Conservation (phyloP, 257 asterid species). For the Fraxinus americana region DNA sequence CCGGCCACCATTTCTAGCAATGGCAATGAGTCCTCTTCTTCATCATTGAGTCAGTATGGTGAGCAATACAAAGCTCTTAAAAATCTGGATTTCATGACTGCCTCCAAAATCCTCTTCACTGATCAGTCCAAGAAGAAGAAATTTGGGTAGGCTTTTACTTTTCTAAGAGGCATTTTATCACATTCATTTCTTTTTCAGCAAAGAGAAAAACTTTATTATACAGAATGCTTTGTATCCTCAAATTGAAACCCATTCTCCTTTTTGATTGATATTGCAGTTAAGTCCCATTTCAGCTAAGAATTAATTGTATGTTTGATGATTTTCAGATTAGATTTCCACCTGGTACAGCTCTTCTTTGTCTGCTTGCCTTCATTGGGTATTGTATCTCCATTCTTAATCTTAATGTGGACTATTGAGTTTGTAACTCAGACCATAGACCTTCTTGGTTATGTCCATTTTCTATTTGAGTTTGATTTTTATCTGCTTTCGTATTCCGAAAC, state of each 20-base stretch:
- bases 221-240: background rate
- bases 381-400: conserved; percentile 14
- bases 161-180: background rate
- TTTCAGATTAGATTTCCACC: conserved; percentile 85
- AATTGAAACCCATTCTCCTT: background rate
- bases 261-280: too few relatives aligned
- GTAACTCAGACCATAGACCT: background rate
- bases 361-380: conserved; percentile 97
- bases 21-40: background rate
- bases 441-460: background rate
- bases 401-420: background rate
- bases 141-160: background rate
- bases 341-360: conserved; percentile 83
- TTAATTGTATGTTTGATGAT: conserved; percentile 3
- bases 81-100: background rate
- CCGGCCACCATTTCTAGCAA: conserved; percentile 26
- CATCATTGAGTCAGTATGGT: background rate
- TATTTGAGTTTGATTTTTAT: background rate
- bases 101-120: background rate
- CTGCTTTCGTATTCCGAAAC: conserved; percentile 19
- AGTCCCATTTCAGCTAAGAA: too few relatives aligned
- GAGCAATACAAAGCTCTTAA: conserved; percentile 11
- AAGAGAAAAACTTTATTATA: background rate
- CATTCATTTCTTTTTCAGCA: background rate
- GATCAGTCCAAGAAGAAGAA: conserved; percentile 2